Conservation (phyloP, 2,329 filamentous ascomycete species). For the Ceratocystis variospora region DNA sequence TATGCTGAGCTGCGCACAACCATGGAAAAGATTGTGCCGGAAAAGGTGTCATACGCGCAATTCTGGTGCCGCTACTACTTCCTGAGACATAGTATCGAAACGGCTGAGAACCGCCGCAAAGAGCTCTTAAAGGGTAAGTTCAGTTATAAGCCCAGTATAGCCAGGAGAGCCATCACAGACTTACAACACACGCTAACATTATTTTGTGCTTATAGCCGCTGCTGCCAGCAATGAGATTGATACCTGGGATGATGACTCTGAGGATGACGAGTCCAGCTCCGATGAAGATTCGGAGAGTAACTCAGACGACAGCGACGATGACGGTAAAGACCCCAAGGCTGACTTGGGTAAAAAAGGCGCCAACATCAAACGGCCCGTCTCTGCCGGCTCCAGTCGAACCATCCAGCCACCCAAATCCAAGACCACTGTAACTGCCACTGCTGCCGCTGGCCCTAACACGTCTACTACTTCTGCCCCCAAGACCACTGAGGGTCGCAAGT, state of each 20-base stretch:
- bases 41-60: conserved; percentile 69
- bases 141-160: background rate
- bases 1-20: conserved; percentile 73
- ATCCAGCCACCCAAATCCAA: conserved; percentile 35
- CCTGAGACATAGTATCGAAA: conserved; percentile 80
- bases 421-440: conserved; percentile 23
- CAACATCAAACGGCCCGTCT: conserved; percentile 32
- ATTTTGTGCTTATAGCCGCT: conserved; percentile 36
- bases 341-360: conserved; percentile 23
- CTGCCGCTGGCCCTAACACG: conserved; percentile 19
- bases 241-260: conserved; percentile 57
- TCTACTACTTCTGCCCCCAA: conserved; percentile 37
- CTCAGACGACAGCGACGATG: conserved; percentile 22
- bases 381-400: conserved; percentile 45
- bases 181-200: background rate
- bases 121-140: conserved; percentile 78
- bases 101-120: conserved; percentile 73
- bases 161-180: background rate
- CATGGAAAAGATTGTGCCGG: conserved; percentile 95
- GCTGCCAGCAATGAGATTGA: conserved; percentile 56
- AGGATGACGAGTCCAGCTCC: conserved; percentile 28
- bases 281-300: conserved; percentile 29
- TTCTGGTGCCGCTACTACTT: conserved; percentile 98
- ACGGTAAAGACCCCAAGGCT: conserved; percentile 7
- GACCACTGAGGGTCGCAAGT: conserved; percentile 48